A percentile compares a stretch with the other conserved stretches of the same genome.
Conservation (phyloP, 1,284 basidiomycete species). For the Quambalaria eucalypti region DNA sequence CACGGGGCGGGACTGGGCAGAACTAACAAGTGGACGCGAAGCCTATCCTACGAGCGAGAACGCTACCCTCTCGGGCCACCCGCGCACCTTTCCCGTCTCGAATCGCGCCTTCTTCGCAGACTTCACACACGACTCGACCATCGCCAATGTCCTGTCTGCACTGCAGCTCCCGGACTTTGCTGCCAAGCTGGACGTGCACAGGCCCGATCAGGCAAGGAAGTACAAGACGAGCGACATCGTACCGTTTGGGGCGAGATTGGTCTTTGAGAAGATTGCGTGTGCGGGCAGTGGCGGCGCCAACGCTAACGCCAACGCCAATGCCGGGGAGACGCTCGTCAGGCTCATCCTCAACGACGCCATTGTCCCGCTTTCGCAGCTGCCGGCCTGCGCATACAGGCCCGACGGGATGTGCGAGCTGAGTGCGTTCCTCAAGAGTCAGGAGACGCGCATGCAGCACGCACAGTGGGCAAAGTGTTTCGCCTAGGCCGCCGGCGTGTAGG, state of each 20-base stretch:
- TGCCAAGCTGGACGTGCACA: neutral
- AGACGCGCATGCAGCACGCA: neutral
- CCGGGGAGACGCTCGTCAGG: slow-evolving; percentile 36
- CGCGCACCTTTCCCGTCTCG: slow-evolving; percentile 31
- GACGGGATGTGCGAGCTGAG: slow-evolving; percentile 53
- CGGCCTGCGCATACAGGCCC: slow-evolving; percentile 53
- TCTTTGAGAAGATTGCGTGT: slow-evolving; percentile 33
- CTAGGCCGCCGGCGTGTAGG: too few relatives aligned
- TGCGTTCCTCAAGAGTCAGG: neutral
- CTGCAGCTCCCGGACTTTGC: slow-evolving; percentile 22
- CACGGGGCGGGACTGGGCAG: slow-evolving; percentile 4
- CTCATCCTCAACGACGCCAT: slow-evolving; percentile 32
- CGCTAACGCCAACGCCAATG: slow-evolving; percentile 1
- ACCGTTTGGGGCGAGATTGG: slow-evolving; percentile 36
- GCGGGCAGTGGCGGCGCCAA: neutral
- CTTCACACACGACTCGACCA: slow-evolving; percentile 43
- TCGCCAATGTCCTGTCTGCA: slow-evolving; percentile 33
- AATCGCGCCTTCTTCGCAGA: slow-evolving; percentile 38
- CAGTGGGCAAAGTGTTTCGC: neutral
- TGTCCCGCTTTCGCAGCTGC: slow-evolving; percentile 60
- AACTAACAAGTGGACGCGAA: too few relatives aligned
- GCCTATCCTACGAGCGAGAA: slow-evolving; percentile 41
- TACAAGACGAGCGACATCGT: slow-evolving; percentile 30
- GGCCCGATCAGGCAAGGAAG: slow-evolving; percentile 12
- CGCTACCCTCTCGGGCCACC: slow-evolving; percentile 28